Evolutionary conservation across 768 basidiomycete genomes (phyloP).

Genomic region (Fistulinella prunicolor): DNA sequence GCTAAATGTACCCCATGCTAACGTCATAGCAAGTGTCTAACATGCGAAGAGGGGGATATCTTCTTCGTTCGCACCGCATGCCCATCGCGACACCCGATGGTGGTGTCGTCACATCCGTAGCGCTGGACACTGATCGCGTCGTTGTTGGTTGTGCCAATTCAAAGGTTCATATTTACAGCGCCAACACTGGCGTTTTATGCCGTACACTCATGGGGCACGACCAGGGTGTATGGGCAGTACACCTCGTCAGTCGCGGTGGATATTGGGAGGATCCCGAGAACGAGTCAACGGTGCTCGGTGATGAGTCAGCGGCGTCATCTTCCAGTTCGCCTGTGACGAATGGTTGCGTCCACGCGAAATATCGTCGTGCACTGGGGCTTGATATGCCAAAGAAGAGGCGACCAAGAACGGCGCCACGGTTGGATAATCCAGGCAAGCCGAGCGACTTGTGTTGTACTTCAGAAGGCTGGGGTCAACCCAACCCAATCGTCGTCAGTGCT

Average conservation of each 20-base stretch:
- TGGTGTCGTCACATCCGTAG: slow-evolving; percentile 83
- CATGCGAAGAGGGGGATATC: slow-evolving; percentile 72
- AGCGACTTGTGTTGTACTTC: slow-evolving; percentile 63
- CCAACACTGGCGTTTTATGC: slow-evolving; percentile 68
- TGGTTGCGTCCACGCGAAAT: slow-evolving; percentile 27
- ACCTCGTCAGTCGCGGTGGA: slow-evolving; percentile 71
- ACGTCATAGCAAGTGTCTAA: slow-evolving; percentile 55
- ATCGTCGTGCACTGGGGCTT: slow-evolving; percentile 52
- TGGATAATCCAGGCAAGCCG: slow-evolving; percentile 32
- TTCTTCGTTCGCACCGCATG: slow-evolving; percentile 65
- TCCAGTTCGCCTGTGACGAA: slow-evolving; percentile 16
- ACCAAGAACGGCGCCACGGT: slow-evolving; percentile 15
- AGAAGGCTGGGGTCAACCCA: slow-evolving; percentile 87
- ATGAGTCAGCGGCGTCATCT: slow-evolving; percentile 5
- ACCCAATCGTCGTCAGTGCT: slow-evolving; percentile 81
- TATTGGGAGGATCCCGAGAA: slow-evolving; percentile 30
- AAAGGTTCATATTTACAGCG: slow-evolving; percentile 83
- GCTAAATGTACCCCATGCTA: not conserved
- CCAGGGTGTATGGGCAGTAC: slow-evolving; percentile 89
- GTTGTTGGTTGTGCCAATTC: slow-evolving; percentile 86
- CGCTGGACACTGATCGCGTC: slow-evolving; percentile 79
- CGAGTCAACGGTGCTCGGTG: slow-evolving; percentile 1
- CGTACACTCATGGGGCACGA: slow-evolving; percentile 83
- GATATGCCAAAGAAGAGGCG: slow-evolving; percentile 29
- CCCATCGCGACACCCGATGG: slow-evolving; percentile 41